Evolutionary conservation across 129 eudicot genomes (phyloP).

Genomic region (Pseudognaphalium luteoalbum): DNA sequence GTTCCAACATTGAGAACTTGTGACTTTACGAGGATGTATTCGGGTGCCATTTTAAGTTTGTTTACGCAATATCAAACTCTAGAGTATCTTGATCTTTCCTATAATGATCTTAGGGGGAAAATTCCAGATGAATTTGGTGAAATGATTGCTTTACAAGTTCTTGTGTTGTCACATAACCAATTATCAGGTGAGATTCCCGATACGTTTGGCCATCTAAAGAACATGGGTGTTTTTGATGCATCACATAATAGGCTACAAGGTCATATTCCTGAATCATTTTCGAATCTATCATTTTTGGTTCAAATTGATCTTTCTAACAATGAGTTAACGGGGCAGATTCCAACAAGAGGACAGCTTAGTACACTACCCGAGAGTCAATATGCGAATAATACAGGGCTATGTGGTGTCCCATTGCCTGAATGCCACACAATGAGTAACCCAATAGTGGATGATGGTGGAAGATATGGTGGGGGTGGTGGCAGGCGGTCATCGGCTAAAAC

Average conservation of each 20-base stretch:
- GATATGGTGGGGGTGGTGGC: conserved; percentile 33
- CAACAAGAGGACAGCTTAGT: conserved; percentile 79
- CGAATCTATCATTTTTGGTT: conserved; percentile 72
- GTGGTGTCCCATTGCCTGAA: conserved; percentile 78
- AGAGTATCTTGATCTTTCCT: conserved; percentile 96
- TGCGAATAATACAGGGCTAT: conserved; percentile 72
- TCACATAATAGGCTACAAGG: conserved; percentile 85
- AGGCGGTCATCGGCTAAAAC: conserved; percentile 42
- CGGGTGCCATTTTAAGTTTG: conserved; percentile 80
- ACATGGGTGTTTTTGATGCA: conserved; percentile 86
- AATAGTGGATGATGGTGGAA: conserved; percentile 37
- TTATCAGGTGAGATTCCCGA: conserved; percentile 82
- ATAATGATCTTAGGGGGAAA: conserved; percentile 72
- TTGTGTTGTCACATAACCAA: conserved; percentile 73
- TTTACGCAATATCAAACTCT: conserved; percentile 87
- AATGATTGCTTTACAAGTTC: conserved; percentile 88
- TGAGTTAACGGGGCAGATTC: conserved; percentile 88
- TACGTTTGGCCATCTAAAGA: conserved; percentile 70
- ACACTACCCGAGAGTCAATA: conserved; percentile 87
- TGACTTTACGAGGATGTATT: conserved; percentile 80
- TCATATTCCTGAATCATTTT: conserved; percentile 81
- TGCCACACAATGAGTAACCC: conserved; percentile 42
- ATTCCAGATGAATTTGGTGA: conserved; percentile 91
- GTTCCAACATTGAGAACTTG: conserved; percentile 80
- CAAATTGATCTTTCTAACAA: conserved; percentile 88